A percentile compares a stretch with the other conserved stretches of the same genome.
phyloP scores from a whole-genome alignment of 2,329 filamentous ascomycete species.

The Paracorniculantispora psalliotae region DNA sequence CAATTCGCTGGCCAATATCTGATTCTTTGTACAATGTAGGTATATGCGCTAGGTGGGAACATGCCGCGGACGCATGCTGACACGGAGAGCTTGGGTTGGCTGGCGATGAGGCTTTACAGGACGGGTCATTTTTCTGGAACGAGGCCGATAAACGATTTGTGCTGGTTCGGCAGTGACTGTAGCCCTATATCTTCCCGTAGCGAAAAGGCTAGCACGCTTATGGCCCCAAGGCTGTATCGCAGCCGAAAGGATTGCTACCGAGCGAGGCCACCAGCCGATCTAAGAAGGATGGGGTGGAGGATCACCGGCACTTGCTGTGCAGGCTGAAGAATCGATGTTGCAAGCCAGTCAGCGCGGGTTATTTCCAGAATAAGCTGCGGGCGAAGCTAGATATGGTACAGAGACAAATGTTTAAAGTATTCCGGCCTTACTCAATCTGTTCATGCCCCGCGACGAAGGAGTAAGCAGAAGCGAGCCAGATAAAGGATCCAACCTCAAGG shows the following conservation, averaged over 20 bases:
- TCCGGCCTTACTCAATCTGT: not conserved
- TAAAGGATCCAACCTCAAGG: not conserved
- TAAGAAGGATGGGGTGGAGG: not conserved
- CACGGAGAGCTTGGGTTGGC: not conserved
- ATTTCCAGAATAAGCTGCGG: not conserved
- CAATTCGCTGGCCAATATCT: not conserved
- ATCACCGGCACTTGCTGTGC: not conserved
- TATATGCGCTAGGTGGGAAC: no score
- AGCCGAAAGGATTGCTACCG: not conserved
- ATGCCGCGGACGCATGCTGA: not conserved
- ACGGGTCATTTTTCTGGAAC: not conserved
- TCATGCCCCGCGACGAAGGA: not conserved
- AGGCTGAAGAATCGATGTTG: not conserved
- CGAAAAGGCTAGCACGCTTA: not conserved
- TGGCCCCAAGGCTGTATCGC: not conserved
- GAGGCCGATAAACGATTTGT: not conserved
- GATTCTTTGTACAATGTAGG: not conserved
- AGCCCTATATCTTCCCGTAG: not conserved
- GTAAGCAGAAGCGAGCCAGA: not conserved
- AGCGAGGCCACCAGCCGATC: not conserved
- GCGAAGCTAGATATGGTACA: not conserved
- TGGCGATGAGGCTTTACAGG: not conserved
- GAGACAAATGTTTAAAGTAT: not conserved
- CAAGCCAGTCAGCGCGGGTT: not conserved
- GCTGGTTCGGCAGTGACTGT: not conserved